Evolutionary conservation across 192 early-diverging fungal genomes (phyloP).

Genomic region (Coemansia sp.): DNA sequence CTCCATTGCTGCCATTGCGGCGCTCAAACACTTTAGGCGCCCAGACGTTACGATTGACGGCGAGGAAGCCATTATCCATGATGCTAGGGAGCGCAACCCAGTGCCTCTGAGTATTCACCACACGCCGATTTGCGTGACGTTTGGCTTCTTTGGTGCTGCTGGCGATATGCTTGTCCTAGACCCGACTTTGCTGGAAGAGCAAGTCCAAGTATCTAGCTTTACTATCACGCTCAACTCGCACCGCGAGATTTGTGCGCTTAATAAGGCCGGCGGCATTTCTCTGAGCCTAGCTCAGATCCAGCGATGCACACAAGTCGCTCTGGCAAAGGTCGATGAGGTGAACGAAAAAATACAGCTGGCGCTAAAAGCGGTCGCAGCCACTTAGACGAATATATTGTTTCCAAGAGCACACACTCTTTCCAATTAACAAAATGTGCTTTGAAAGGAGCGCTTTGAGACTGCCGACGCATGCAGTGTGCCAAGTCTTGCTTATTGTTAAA

Average conservation of each 20-base stretch:
- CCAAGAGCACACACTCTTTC: neutral
- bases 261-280: conserved; percentile 87
- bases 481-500: too few relatives aligned
- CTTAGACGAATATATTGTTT: neutral
- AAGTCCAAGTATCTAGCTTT: conserved; percentile 76
- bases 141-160: conserved; percentile 80
- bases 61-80: conserved; percentile 80
- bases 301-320: conserved; percentile 78
- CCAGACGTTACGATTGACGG: conserved; percentile 96
- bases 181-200: conserved; percentile 84
- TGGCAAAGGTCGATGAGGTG: conserved; percentile 56
- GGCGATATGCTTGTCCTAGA: conserved; percentile 75
- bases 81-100: conserved; percentile 80
- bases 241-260: conserved; percentile 87
- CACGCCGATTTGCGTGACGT: conserved; percentile 89
- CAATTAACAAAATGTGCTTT: neutral
- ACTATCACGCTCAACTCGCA: conserved; percentile 89
- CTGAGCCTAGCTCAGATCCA: conserved; percentile 72
- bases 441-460: neutral
- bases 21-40: conserved; percentile 83
- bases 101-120: conserved; percentile 96
- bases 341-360: conserved; percentile 77
- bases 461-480: too few relatives aligned
- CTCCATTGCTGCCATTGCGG: conserved; percentile 84
- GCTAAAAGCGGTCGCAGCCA: conserved; percentile 54